Evolutionary conservation across 306 rosid genomes (phyloP), one percentile per base, ranked within the genome.

Genomic region (Sesbania bispinosa): DNA sequence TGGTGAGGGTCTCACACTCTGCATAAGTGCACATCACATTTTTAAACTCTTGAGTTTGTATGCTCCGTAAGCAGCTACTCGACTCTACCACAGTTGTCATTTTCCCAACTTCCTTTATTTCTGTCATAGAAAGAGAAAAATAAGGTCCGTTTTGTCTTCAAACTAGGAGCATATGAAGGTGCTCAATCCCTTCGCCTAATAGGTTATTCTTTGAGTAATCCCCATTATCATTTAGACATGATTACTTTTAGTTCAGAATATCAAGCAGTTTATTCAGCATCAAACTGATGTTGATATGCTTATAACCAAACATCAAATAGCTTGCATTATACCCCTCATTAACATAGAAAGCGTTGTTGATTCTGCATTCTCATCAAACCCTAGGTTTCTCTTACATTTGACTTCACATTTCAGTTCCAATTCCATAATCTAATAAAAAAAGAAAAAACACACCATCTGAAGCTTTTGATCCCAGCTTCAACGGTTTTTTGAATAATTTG

Each of bases 61-160:
- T 43, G 68, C 69, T 71, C 26, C 47, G 15, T 59, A 48, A 16
- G 66, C 36, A 50, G 46, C 24, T 35, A 50, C 38, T 57, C 48
- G 7, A 18, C 35, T 57, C 48, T 11, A 18, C 35, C 26, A 35
- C 50, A 4, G 16, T 30, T 10, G 58, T 70, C 68, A 23, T 38
- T 69, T 69, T 45, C 9, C 15, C 23, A 23, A 18, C 26, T 41
- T 68, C 77, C n/a, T 79, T 43, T 51, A 23, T 59, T 45, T 6
- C 29, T 30, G 35, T 42, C 42, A 47, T 15, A 21, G 27, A 51
- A 18, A 21, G 42, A 59, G 24, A 11, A 6, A 38, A 39, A 16
- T 1, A 18, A 70, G 42, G 1, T 39, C 43, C 8, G n/a, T 53
- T 42, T 70, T 41, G 20, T 70, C 14, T 39, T 13, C n/a, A 63